Conservation (phyloP, 2,329 filamentous ascomycete species). For the Neopestalotiopsis clavispora region DNA sequence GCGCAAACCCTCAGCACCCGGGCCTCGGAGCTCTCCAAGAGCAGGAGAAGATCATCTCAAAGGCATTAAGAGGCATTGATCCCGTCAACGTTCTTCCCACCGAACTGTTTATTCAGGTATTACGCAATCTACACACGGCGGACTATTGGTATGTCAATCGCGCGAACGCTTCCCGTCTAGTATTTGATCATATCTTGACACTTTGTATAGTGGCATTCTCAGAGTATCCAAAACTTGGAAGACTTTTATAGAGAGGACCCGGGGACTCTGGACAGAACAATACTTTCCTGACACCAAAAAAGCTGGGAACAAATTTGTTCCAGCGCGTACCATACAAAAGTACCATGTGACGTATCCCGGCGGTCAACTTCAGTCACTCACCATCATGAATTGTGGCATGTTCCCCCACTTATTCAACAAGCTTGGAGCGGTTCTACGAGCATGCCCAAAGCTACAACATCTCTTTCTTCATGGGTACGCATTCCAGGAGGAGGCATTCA, state of each 20-base stretch:
- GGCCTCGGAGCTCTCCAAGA: slow-evolving; percentile 2
- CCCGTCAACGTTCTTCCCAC: background rate
- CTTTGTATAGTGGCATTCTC: background rate
- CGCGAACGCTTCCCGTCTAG: background rate
- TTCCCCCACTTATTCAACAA: background rate
- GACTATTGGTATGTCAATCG: background rate
- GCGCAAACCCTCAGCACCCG: slow-evolving; percentile 3
- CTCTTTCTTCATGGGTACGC: background rate
- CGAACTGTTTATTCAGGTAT: background rate
- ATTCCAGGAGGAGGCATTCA: background rate
- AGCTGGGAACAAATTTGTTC: background rate
- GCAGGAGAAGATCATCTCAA: background rate
- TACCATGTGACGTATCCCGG: slow-evolving; percentile 7
- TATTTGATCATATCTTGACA: background rate
- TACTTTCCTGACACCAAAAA: background rate
- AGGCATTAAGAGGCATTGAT: background rate
- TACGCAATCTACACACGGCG: background rate
- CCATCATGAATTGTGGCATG: background rate
- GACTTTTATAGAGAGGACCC: slow-evolving; percentile 9
- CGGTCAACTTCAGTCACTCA: slow-evolving; percentile 6
- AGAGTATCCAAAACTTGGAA: slow-evolving; percentile 15
- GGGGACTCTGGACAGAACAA: slow-evolving; percentile 4
- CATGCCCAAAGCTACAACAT: slow-evolving; percentile 3
- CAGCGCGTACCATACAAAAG: background rate
- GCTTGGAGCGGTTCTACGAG: background rate